Conservation (phyloP, 1,284 basidiomycete genomes). For the Puccinia polysora region DNA sequence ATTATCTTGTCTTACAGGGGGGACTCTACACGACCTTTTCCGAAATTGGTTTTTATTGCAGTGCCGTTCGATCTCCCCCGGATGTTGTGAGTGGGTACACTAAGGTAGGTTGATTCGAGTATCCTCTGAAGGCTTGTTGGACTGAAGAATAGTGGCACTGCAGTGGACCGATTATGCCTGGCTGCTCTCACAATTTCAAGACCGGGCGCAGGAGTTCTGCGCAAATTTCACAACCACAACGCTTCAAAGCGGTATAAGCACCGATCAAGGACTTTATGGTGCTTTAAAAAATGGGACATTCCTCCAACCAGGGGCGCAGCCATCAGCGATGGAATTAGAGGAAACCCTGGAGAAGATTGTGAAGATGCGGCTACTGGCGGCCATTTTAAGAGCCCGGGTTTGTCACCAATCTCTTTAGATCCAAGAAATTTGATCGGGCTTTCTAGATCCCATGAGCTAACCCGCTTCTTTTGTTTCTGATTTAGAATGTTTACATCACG, state of each 20-base stretch:
- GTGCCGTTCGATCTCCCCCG: slow-evolving; percentile 25
- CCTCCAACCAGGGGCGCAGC: background rate
- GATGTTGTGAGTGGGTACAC: slow-evolving; percentile 43
- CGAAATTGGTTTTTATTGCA: slow-evolving; percentile 39
- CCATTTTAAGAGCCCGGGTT: slow-evolving; percentile 32
- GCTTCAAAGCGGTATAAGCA: slow-evolving; percentile 39
- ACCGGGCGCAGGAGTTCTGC: slow-evolving; percentile 14
- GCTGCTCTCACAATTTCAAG: slow-evolving; percentile 31
- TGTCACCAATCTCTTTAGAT: background rate
- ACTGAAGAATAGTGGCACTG: background rate
- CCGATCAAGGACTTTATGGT: slow-evolving; percentile 32
- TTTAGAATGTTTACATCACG: slow-evolving; percentile 28
- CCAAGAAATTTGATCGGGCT: background rate
- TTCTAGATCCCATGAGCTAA: background rate
- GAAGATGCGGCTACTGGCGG: slow-evolving; percentile 29
- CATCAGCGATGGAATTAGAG: slow-evolving; percentile 1
- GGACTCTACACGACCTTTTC: slow-evolving; percentile 35
- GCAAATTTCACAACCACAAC: slow-evolving; percentile 23
- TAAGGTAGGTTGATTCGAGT: slow-evolving; percentile 6
- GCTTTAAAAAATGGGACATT: slow-evolving; percentile 33
- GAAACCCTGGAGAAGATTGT: slow-evolving; percentile 10
- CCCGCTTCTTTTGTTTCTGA: background rate
- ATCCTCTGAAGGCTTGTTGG: background rate
- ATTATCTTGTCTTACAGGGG: slow-evolving; percentile 37
- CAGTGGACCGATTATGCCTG: slow-evolving; percentile 42